Evolutionary conservation across 768 basidiomycete species (phyloP), one percentile per base, ranked within the genome.

Genomic region (Leccinum arenicola): DNA sequence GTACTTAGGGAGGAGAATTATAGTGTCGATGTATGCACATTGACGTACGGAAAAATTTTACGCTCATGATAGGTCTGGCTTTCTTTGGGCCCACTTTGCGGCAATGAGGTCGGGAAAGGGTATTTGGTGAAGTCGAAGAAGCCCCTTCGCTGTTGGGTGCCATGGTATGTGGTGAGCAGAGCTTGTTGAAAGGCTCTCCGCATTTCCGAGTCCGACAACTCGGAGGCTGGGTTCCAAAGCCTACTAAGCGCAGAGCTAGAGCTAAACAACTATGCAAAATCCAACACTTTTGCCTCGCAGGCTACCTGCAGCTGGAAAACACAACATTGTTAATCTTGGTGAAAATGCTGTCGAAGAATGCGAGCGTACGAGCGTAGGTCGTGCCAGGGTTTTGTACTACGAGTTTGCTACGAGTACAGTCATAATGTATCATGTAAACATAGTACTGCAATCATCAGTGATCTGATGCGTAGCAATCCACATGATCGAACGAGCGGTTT

Each of bases 11-110:
- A 25, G 52, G 60, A 50, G 60, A 61, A 58, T 57, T 57, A 56
- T 23, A 25, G 31, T 49, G 23, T n/a, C 38, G 52, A n/a, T 11
- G 61, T 15, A 60, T 52, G 17, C 35, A 50, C 43, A 50, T 23
- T n/a, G 50, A 81, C 92, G 70, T 73, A 97, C 94, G 92, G 93
- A 62, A 98, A 80, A 62, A 95, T 81, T 78, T 91, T 95, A 61
- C 84, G 81, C 68, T 96, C 93, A 66, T 86, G 85, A 68, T 92
- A 95, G 12, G 77, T 82, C 66, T 91, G 88, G 10, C 76, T 66
- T 57, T 81, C 79, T 6, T 67, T 59, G n/a, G 48, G 21, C 35
- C 64, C 66, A 35, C 66, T 57, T 40, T 64, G 58, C 9, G 66
- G 68, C 59, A 78, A 77, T 2, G 79, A 75, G 6, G 79, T 76